A percentile compares a stretch with the other conserved stretches of the same genome.
Evolutionary conservation across 805 yeast genomes (phyloP).

Genomic region (Saccharomyces kudriavzevii): DNA sequence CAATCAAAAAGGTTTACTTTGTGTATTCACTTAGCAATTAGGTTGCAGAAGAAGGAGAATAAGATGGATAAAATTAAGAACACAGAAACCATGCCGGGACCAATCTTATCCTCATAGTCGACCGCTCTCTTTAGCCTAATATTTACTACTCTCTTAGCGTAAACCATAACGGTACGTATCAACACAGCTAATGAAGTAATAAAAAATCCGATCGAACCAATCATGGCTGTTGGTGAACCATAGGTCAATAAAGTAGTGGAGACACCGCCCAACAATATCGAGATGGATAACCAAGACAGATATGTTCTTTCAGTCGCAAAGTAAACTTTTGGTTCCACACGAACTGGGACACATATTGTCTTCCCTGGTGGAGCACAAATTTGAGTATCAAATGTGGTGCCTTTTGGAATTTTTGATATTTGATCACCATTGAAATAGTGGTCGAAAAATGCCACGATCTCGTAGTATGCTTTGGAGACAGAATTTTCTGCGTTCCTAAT

Average conservation of each 20-base stretch:
- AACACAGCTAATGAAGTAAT: conserved; percentile 69
- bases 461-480: conserved; percentile 17
- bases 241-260: conserved; percentile 80
- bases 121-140: conserved; percentile 78
- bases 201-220: conserved; percentile 83
- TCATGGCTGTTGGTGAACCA: conserved; percentile 66
- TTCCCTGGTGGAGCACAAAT: conserved; percentile 81
- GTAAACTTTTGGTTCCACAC: conserved; percentile 98
- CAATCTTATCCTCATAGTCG: conserved; percentile 77
- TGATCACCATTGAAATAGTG: conserved; percentile 45
- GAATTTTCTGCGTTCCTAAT: conserved; percentile 16
- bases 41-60: conserved; percentile 44
- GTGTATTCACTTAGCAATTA: conserved; percentile 1
- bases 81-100: conserved; percentile 76
- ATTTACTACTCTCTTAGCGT: conserved; percentile 72
- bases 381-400: conserved; percentile 52
- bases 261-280: conserved; percentile 79
- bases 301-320: conserved; percentile 96
- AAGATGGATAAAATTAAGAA: conserved; percentile 65
- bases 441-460: conserved; percentile 26
- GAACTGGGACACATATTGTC: conserved; percentile 81
- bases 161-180: conserved; percentile 61
- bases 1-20: background rate
- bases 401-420: conserved; percentile 49
- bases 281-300: conserved; percentile 87